phyloP scores from a whole-genome alignment of 805 yeast species.

The Starmerella gropengiesseri region DNA sequence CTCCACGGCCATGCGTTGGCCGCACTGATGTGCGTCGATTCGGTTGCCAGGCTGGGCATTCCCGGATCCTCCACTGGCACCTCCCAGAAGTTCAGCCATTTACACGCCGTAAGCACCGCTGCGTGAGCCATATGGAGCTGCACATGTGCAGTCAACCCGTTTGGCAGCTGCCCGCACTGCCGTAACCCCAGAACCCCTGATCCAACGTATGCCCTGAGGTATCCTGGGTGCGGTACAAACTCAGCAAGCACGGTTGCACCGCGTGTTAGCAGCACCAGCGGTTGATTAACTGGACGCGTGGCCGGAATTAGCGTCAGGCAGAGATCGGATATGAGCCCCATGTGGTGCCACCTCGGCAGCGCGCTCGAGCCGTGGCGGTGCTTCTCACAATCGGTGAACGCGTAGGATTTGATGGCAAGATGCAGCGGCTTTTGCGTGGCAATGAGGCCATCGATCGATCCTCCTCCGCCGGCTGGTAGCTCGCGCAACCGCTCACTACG shows the following conservation, averaged over 20 bases:
- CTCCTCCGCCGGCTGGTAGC: no score
- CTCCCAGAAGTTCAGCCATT: constrained; percentile 11
- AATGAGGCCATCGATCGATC: background rate
- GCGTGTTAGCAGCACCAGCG: constrained; percentile 9
- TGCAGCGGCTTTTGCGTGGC: constrained; percentile 1
- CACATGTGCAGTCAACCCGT: background rate
- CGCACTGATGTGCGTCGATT: background rate
- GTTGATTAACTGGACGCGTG: background rate
- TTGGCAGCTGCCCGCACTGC: background rate
- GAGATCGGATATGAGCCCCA: constrained; percentile 15
- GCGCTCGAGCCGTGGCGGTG: background rate
- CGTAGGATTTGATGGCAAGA: constrained; percentile 7
- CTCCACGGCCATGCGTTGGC: background rate
- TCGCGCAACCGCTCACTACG: no score
- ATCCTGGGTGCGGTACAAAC: constrained; percentile 1
- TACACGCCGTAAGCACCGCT: constrained; percentile 2
- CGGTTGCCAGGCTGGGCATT: background rate
- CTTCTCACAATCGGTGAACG: background rate
- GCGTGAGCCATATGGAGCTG: constrained; percentile 11
- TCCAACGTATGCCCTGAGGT: constrained; percentile 1
- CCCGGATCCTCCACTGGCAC: constrained; percentile 1
- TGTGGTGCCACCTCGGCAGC: constrained; percentile 13
- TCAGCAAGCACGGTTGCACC: constrained; percentile 4
- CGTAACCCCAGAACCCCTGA: constrained; percentile 3
- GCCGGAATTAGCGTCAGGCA: constrained; percentile 11